Conservation (phyloP, 306 rosid species). For the Prunus davidiana region DNA sequence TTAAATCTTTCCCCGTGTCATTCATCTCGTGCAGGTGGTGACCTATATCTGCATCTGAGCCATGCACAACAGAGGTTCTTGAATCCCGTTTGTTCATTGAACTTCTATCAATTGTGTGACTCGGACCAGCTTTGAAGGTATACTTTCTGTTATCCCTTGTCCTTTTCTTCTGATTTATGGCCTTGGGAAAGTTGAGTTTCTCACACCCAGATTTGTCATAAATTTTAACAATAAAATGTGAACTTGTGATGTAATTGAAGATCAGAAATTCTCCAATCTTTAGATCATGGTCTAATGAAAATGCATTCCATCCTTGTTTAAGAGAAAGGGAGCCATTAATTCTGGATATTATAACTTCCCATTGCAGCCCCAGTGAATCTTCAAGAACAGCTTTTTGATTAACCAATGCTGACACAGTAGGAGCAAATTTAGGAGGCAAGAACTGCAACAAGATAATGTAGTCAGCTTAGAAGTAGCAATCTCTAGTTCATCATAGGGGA, state of each 20-base stretch:
- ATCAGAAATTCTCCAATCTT: conserved; percentile 50
- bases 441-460: conserved; percentile 36
- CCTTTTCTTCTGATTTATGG: conserved; percentile 27
- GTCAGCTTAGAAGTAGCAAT: conserved; percentile 1
- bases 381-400: conserved; percentile 37
- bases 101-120: conserved; percentile 8
- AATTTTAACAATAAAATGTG: conserved; percentile 50
- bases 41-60: conserved; percentile 13
- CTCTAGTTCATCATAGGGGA: conserved; percentile 1
- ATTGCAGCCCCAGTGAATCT: conserved; percentile 47
- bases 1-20: conserved; percentile 4
- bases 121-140: conserved; percentile 8
- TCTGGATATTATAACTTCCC: conserved; percentile 41
- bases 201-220: conserved; percentile 52
- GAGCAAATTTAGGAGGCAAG: conserved; percentile 58
- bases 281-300: conserved; percentile 45
- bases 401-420: conserved; percentile 31
- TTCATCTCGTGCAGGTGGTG: not conserved
- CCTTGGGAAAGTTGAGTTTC: conserved; percentile 32
- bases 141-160: conserved; percentile 7
- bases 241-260: conserved; percentile 35
- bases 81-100: conserved; percentile 10
- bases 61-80: conserved; percentile 17
- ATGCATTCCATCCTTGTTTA: conserved; percentile 58
- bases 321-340: conserved; percentile 43